These are phyloP conservation scores for Aplosporella prunicola DNA, from an alignment of 2,329 filamentous ascomycete species.

Conservation along the genomic window DNA sequence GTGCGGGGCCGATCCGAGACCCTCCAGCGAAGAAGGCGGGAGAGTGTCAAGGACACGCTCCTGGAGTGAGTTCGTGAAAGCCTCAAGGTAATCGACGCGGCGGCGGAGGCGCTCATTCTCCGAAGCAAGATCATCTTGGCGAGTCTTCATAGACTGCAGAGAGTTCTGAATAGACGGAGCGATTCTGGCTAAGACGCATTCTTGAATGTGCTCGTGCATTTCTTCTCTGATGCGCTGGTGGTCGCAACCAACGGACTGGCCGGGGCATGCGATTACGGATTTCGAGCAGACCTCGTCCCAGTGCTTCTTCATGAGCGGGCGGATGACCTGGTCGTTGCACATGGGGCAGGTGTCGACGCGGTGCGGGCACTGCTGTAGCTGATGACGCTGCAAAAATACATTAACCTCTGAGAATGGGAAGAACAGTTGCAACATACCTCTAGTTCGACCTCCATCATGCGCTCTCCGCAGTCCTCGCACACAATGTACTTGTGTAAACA, in stretches of 20 bases:
- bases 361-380: constrained; percentile 42
- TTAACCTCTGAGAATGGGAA: constrained; percentile 18
- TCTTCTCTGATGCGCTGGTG: constrained; percentile 30
- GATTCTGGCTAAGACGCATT: constrained; percentile 38
- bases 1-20: constrained; percentile 18
- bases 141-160: constrained; percentile 27
- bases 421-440: constrained; percentile 28
- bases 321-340: constrained; percentile 34
- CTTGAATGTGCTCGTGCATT: constrained; percentile 31
- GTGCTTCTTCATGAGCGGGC: constrained; percentile 34
- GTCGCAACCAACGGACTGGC: constrained; percentile 35
- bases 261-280: constrained; percentile 34
- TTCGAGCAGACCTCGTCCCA: constrained; percentile 33
- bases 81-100: constrained; percentile 36
- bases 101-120: constrained; percentile 33
- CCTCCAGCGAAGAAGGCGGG: constrained; percentile 25
- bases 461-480: constrained; percentile 44
- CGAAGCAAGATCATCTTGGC: constrained; percentile 32
- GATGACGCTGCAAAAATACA: constrained; percentile 26
- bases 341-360: constrained; percentile 35
- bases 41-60: constrained; percentile 26
- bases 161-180: constrained; percentile 33
- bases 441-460: constrained; percentile 46
- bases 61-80: constrained; percentile 33
- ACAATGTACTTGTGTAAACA: constrained; percentile 46